These are phyloP conservation scores for Saitozyma podzolica DNA, from an alignment of 768 basidiomycete genomes.

Conservation along the genomic window DNA sequence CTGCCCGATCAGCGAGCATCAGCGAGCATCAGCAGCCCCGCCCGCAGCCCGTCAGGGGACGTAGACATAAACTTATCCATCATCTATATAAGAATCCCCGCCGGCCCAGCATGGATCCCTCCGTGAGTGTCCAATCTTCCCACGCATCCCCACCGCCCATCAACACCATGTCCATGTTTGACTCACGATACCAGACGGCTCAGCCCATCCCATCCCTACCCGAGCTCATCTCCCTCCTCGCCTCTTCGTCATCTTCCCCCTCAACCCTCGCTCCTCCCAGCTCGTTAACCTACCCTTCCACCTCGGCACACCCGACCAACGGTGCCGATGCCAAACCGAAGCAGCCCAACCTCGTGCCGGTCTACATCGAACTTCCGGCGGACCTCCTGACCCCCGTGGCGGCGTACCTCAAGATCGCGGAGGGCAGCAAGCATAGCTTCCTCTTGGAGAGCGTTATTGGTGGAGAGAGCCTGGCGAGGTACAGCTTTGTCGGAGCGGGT, in stretches of 20 bases:
- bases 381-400: constrained; percentile 96
- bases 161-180: no score
- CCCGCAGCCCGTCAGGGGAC: no score
- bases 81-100: no score
- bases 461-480: constrained; percentile 87
- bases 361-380: constrained; percentile 88
- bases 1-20: no score
- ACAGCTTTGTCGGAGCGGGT: constrained; percentile 97
- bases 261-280: constrained; percentile 35
- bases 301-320: constrained; percentile 10
- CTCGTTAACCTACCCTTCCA: constrained; percentile 24
- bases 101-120: no score
- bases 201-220: constrained; percentile 20
- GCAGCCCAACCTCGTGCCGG: constrained; percentile 74
- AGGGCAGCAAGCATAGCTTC: constrained; percentile 92
- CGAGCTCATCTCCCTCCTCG: constrained; percentile 32
- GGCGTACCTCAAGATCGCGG: constrained; percentile 89
- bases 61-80: no score
- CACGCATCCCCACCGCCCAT: no score
- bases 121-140: no score
- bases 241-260: constrained; percentile 27
- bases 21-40: no score
- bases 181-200: no score
- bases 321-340: neutral
- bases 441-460: constrained; percentile 87